A percentile compares a stretch with the other conserved stretches of the same genome.
phyloP scores from a whole-genome alignment of 2,329 filamentous ascomycete genomes.

The Cladosporium cucumerinum region DNA sequence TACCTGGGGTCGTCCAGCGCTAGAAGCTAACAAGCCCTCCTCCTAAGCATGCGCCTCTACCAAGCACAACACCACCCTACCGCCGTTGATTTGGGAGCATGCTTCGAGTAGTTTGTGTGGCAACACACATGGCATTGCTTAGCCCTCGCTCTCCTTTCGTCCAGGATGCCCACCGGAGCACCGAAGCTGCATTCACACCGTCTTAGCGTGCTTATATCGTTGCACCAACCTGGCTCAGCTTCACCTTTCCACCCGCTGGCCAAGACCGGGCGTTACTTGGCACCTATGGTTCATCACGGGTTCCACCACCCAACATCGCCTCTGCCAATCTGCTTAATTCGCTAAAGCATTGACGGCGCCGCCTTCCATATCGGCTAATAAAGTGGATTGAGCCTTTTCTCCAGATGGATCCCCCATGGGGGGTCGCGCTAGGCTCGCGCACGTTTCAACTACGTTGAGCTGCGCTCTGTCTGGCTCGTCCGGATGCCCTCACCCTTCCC shows the following conservation, averaged over 20 bases:
- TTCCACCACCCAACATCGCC: not conserved
- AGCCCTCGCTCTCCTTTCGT: conserved; percentile 6
- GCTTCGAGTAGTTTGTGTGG: not conserved
- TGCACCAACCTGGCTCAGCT: not conserved
- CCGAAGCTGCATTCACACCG: conserved; percentile 8
- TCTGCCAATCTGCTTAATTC: conserved; percentile 10
- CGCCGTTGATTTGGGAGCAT: not conserved
- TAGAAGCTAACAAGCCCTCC: not conserved
- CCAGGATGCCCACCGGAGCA: conserved; percentile 10
- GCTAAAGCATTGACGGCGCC: conserved; percentile 7
- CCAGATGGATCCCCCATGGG: conserved; percentile 12
- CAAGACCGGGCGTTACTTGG: conserved; percentile 14
- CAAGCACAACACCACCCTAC: not conserved
- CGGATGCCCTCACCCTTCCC: not conserved
- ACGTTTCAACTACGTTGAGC: conserved; percentile 6
- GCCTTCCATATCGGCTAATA: conserved; percentile 10
- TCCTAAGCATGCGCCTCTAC: not conserved
- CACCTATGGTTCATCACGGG: conserved; percentile 1
- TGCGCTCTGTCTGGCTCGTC: not conserved
- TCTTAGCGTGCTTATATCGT: conserved; percentile 16
- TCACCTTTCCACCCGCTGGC: not conserved
- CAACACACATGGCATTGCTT: conserved; percentile 13
- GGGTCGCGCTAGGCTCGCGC: not conserved
- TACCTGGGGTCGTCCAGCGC: not conserved
- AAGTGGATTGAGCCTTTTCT: not conserved